Evolutionary conservation across 2,329 filamentous ascomycete species (phyloP).

Genomic region (Cordyceps fumosorosea): DNA sequence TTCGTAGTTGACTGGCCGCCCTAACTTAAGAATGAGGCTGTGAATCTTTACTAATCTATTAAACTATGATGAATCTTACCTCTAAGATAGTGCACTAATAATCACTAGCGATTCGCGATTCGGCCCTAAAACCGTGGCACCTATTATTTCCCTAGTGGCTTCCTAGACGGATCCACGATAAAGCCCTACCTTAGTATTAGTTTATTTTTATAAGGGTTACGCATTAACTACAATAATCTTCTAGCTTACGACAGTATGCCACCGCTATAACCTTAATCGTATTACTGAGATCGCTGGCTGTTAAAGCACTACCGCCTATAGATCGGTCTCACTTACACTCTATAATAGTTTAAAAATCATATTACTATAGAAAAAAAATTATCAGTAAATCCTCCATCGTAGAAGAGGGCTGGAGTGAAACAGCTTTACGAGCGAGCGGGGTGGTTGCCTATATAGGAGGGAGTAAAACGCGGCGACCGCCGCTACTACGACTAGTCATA

Average conservation of each 20-base stretch:
- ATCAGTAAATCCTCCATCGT: conserved; percentile 2
- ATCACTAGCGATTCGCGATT: neutral
- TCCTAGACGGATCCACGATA: neutral
- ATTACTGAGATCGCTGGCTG: neutral
- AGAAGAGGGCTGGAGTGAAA: neutral
- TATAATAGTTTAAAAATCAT: conserved; percentile 71
- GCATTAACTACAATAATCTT: neutral
- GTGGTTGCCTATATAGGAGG: conserved; percentile 43
- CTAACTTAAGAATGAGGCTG: neutral
- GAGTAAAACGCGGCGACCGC: conserved; percentile 53
- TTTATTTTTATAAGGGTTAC: neutral
- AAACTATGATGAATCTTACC: neutral
- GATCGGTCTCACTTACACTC: conserved; percentile 30
- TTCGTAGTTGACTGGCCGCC: neutral
- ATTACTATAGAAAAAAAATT: conserved; percentile 32
- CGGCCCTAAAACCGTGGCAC: neutral
- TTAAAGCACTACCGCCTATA: conserved; percentile 21
- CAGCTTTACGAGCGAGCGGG: neutral
- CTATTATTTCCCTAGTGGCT: neutral
- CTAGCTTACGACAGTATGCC: neutral
- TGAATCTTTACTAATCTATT: neutral
- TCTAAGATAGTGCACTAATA: neutral
- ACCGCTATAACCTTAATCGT: neutral
- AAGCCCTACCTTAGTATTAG: neutral
- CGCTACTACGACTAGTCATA: conserved; percentile 56